Base-by-base conservation (phyloP, 148 eudicot species). In the Oxyria digyna region DNA sequence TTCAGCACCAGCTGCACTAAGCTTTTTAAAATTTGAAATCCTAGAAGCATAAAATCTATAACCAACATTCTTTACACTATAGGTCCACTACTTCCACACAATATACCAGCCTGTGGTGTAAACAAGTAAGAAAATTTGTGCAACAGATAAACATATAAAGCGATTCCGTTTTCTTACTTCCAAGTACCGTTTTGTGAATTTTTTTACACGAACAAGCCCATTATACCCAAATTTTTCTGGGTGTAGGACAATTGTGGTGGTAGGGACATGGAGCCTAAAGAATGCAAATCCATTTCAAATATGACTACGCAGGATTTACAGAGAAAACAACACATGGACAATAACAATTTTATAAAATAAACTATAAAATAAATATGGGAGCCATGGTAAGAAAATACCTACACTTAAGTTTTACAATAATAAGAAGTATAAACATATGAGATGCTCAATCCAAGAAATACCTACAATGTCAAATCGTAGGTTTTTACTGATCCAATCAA, bases 401-500 rank as follows among this genome's bases (percentile, higher is more conserved):
- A 29, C 64, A 52, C 8, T 59, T 27, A 8, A 27, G 15, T 15
- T 59, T 14, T 27, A 27, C n/a, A 27, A 38, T 8, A 59, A 29
- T 13, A 27, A 29, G 3, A 14, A 59, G 5, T 59, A 27, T 4
- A 14, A 27, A 59, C 8, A 59, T 27, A 59, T 4, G 18, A 13
- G 38, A 27, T 59, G 17, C 38, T 14, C 20, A 59, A 29, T 29
- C 37, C 65, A 29, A 27, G 18, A 11, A 14, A 73, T 78, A 88
- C 97, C 85, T 81, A 94, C 99, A 55, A 94, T 88, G 87, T 91
- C 96, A 87, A 94, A 94, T 75, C 82, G 92, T 74, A 94, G 87
- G 81, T 88, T 94, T 82, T 85, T 88, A 77, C 89, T 86, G 78
- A 94, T 85, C 99, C 99, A 94, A 81, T 94, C 99, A 55, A 94